Conservation (phyloP, 2,329 filamentous ascomycete species). For the Apiospora pterosperma region DNA sequence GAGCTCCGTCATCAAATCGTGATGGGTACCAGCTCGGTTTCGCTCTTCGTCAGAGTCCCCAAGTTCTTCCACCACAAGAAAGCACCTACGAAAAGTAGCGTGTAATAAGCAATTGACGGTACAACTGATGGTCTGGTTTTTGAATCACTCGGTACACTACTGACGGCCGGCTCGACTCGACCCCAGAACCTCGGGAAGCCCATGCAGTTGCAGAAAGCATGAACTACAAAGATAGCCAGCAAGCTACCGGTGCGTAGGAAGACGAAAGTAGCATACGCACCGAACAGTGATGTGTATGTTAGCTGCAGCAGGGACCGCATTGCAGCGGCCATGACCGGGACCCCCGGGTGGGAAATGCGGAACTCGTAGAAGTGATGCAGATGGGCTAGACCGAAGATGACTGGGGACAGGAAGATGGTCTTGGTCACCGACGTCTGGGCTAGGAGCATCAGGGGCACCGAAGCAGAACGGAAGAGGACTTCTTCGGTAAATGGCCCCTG, state of each 20-base stretch:
- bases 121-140: constrained; percentile 32
- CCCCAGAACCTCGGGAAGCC: constrained; percentile 87
- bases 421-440: constrained; percentile 53
- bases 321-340: constrained; percentile 59
- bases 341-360: constrained; percentile 71
- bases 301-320: constrained; percentile 80
- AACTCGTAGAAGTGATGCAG: constrained; percentile 97
- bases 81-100: constrained; percentile 69
- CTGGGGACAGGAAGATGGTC: constrained; percentile 77
- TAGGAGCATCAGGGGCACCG: constrained; percentile 77
- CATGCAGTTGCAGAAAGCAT: constrained; percentile 90
- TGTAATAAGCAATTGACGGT: constrained; percentile 80
- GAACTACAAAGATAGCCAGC: constrained; percentile 69
- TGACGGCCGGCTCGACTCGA: constrained; percentile 53
- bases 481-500: constrained; percentile 90
- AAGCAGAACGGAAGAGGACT: constrained; percentile 84
- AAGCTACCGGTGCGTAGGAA: constrained; percentile 84
- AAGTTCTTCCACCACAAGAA: constrained; percentile 67
- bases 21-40: constrained; percentile 41
- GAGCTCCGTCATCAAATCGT: background rate
- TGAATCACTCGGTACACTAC: constrained; percentile 17
- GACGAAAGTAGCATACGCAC: constrained; percentile 87
- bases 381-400: constrained; percentile 92
- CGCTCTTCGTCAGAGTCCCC: constrained; percentile 68
- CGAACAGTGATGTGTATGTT: constrained; percentile 87